Evolutionary conservation across 1,284 basidiomycete genomes (phyloP).

Genomic region (Paramarasmius palmivorus): DNA sequence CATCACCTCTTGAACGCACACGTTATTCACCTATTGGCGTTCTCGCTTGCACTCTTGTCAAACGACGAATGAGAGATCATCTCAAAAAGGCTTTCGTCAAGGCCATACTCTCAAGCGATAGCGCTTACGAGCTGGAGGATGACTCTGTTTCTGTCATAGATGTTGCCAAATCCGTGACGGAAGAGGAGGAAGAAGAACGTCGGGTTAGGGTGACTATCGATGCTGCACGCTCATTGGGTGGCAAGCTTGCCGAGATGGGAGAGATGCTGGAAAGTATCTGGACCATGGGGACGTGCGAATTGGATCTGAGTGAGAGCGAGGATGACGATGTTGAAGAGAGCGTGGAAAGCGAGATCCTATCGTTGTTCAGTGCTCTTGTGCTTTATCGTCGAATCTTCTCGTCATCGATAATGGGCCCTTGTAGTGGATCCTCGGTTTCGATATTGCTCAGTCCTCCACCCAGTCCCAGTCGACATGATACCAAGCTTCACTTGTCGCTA

Average conservation of each 20-base stretch:
- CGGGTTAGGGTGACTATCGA: constrained; percentile 49
- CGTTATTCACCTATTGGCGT: constrained; percentile 44
- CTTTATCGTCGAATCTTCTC: constrained; percentile 62
- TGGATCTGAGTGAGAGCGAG: constrained; percentile 20
- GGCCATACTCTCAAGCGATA: constrained; percentile 35
- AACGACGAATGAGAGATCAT: constrained; percentile 50
- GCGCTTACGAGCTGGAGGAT: constrained; percentile 25
- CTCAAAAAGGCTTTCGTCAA: constrained; percentile 53
- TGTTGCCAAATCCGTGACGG: constrained; percentile 16
- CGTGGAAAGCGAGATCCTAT: constrained; percentile 43
- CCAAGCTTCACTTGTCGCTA: constrained; percentile 41
- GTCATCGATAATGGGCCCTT: constrained; percentile 30
- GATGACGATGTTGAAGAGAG: constrained; percentile 22
- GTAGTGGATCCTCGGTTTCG: constrained; percentile 27
- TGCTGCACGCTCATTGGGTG: constrained; percentile 62
- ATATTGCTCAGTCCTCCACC: constrained; percentile 59
- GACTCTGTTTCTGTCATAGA: neutral
- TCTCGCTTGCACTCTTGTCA: constrained; percentile 49
- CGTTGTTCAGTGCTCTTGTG: constrained; percentile 55
- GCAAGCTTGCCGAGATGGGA: constrained; percentile 51
- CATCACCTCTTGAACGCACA: constrained; percentile 6
- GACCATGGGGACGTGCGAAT: constrained; percentile 27
- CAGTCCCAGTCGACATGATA: constrained; percentile 46
- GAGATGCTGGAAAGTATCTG: constrained; percentile 56
- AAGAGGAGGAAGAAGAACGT: constrained; percentile 36